Conservation (phyloP, 768 basidiomycete species). For the Pilatotrama ljubarskyi region DNA sequence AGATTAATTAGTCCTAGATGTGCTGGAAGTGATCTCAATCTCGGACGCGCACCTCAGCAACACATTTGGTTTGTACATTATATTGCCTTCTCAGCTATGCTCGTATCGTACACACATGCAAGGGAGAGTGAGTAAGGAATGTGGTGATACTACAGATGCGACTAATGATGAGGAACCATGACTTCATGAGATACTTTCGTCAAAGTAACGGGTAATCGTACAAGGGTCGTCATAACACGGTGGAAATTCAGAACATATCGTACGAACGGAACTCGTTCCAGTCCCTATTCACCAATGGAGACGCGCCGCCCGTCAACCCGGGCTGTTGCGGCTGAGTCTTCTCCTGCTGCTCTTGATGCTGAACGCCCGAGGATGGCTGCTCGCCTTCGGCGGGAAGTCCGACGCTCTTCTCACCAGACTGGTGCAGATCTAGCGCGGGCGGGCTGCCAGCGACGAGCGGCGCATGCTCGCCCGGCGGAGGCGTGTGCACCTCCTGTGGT, state of each 20-base stretch:
- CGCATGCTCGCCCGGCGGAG: constrained; percentile 2
- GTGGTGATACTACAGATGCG: background rate
- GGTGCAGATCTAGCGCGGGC: background rate
- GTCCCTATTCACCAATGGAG: background rate
- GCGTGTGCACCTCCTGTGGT: constrained; percentile 16
- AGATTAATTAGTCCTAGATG: no score
- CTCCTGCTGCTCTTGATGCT: background rate
- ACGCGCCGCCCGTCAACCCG: background rate
- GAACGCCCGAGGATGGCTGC: background rate
- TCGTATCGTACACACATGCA: background rate
- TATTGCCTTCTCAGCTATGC: background rate
- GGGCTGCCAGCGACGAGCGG: constrained; percentile 12
- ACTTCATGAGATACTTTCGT: background rate
- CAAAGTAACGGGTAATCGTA: background rate
- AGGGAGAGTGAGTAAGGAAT: background rate
- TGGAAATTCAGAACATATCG: constrained; percentile 1
- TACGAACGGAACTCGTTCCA: constrained; percentile 8
- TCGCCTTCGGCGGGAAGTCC: background rate
- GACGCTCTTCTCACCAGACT: background rate
- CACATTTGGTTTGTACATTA: no score
- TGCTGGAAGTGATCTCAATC: no score
- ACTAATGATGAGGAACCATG: background rate
- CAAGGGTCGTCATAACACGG: background rate
- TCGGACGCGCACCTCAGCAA: no score
- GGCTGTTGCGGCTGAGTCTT: constrained; percentile 1